phyloP scores from a whole-genome alignment of 139 green algal species.

The Chlorella sp. region DNA sequence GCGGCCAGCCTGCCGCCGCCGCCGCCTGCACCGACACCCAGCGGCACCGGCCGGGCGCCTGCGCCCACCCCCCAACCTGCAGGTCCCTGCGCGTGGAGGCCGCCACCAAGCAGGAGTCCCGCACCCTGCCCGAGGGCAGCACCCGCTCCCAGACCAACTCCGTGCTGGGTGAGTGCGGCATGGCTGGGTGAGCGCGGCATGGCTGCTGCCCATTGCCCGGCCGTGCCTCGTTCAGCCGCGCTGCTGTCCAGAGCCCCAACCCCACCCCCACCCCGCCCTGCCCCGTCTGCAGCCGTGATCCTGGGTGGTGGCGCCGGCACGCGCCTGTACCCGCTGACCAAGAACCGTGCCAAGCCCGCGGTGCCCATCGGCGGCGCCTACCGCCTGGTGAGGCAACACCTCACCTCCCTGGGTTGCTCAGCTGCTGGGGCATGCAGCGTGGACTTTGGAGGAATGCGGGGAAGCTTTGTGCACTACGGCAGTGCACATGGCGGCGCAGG shows the following conservation, averaged over 20 bases:
- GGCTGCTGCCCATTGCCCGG: not conserved
- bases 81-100: constrained; percentile 13
- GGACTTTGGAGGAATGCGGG: too few relatives aligned
- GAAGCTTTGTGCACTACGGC: too few relatives aligned
- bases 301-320: constrained; percentile 91
- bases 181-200: not conserved
- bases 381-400: constrained; percentile 48
- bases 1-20: too few relatives aligned
- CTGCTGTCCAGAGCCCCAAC: not conserved
- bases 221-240: not conserved
- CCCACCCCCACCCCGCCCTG: not conserved
- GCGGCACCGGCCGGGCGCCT: too few relatives aligned
- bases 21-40: too few relatives aligned
- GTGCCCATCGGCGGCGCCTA: constrained; percentile 99
- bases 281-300: constrained; percentile 78
- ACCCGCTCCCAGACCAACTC: constrained; percentile 38
- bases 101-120: too few relatives aligned
- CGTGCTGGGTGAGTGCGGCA: constrained; percentile 30
- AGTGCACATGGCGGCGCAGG: too few relatives aligned
- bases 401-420: not conserved
- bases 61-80: not conserved
- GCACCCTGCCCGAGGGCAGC: not conserved
- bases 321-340: constrained; percentile 94
- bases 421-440: not conserved
- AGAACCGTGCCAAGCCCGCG: constrained; percentile 91